phyloP scores from a whole-genome alignment of 1,284 basidiomycete genomes.

The Naganishia albida region DNA sequence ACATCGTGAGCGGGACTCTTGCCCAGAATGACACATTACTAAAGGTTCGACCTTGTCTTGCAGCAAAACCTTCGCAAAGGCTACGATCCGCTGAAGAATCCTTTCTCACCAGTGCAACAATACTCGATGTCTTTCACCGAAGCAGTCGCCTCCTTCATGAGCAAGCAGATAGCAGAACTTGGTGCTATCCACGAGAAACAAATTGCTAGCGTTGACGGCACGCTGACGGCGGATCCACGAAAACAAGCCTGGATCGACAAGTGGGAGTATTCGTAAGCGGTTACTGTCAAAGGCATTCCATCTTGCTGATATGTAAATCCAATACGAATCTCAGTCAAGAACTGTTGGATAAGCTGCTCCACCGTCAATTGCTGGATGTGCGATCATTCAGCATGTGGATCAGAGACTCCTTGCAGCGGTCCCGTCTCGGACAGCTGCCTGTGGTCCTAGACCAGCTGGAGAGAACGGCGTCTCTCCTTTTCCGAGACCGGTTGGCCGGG shows the following conservation, averaged over 20 bases:
- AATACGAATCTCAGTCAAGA: constrained; percentile 53
- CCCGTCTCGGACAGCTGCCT: neutral
- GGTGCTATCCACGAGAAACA: constrained; percentile 49
- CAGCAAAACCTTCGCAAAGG: constrained; percentile 45
- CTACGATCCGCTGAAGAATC: constrained; percentile 36
- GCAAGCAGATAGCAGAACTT: constrained; percentile 86
- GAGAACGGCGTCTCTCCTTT: constrained; percentile 11
- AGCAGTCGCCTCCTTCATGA: constrained; percentile 80
- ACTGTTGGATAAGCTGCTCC: constrained; percentile 58
- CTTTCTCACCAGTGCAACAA: constrained; percentile 67
- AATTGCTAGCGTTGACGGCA: constrained; percentile 49
- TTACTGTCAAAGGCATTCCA: neutral
- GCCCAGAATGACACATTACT: constrained; percentile 8
- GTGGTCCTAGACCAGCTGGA: constrained; percentile 13
- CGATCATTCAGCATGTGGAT: constrained; percentile 80
- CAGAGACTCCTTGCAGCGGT: constrained; percentile 57
- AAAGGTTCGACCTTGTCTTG: constrained; percentile 31
- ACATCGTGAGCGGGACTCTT: constrained; percentile 70
- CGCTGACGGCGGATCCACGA: constrained; percentile 72
- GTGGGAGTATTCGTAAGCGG: constrained; percentile 47
- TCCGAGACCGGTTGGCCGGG: constrained; percentile 4
- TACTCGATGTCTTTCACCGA: constrained; percentile 90
- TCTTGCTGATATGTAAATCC: neutral
- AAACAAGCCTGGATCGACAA: constrained; percentile 29
- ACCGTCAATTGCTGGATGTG: constrained; percentile 74